Base-by-base conservation (phyloP, 1,139 yeast species). In the Lodderomyces metapsilosis region DNA sequence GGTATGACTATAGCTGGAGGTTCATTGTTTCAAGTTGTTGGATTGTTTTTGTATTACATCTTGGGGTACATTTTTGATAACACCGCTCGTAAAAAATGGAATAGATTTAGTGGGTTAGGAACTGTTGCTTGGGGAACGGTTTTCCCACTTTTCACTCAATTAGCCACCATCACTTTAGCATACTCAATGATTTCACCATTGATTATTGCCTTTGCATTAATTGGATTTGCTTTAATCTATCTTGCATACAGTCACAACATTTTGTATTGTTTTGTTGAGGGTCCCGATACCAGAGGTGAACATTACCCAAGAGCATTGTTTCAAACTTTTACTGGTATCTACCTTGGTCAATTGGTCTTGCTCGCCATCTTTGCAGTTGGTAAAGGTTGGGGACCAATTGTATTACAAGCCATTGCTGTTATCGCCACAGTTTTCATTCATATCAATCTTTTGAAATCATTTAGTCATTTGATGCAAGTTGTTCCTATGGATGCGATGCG, bases 351-450 rank as follows among this genome's bases (percentile, higher is more conserved):
- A 63, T 63, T 89, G 24, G 88, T 96, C 68, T 58, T 92, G 57
- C 66, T 91, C 50, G 97, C 95, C 43, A 71, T 92, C 49, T 88
- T 89, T 59, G 88, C 82, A 21, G 88, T 89, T 55, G 94, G 95
- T 49, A 88, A 88, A 72, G 87, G 95, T 43, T 91, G 96, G 96
- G 97, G 96, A 32, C 95, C 96, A 37, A 76, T 91, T 50, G 91
- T 78, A 12, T 66, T 92, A 41, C 88, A 86, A 62, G 84, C 78
- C 7, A 73, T 88, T 43, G 69, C 82, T 42, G 55, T 88, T 12
- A 78, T 71, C 12, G 70, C 76, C 48, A 88, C 97, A 0, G 74
- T 78, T 4, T 78, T 80, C 54, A 74, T 79, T 43, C 96, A 92
- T 57, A 34, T 78, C 27, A 71, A 78, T 45, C 61, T 91, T 54